These are phyloP conservation scores for Globisporangium takayamanum DNA, from an alignment of 352 stramenopile genomes.

Conservation along the genomic window DNA sequence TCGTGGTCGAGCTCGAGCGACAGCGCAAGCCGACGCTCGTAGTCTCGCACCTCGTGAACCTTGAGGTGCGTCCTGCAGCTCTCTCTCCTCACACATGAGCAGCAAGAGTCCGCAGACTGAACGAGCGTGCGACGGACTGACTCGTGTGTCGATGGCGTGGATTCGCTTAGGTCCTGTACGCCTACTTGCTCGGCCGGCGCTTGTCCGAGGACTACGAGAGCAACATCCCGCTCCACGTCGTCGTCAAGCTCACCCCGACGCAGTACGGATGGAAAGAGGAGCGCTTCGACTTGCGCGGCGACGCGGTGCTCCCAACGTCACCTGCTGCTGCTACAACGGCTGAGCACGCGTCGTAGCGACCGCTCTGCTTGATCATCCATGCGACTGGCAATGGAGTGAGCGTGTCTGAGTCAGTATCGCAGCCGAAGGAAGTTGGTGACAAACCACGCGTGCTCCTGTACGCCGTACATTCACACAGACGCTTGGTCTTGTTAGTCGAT, in stretches of 20 bases:
- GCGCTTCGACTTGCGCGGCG: slow-evolving; percentile 28
- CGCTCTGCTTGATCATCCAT: background rate
- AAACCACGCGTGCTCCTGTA: slow-evolving; percentile 51
- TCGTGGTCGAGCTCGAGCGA: slow-evolving; percentile 38
- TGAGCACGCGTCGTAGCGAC: background rate
- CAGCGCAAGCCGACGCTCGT: slow-evolving; percentile 36
- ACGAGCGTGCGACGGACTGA: background rate
- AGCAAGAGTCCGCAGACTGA: background rate
- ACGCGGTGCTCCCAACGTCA: background rate
- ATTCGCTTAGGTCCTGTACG: slow-evolving; percentile 24
- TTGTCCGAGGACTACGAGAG: slow-evolving; percentile 26
- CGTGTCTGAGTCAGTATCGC: slow-evolving; percentile 18
- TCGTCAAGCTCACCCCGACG: slow-evolving; percentile 40
- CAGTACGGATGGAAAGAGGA: slow-evolving; percentile 46
- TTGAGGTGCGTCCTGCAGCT: slow-evolving; percentile 21
- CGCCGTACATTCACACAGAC: background rate
- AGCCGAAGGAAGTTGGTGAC: slow-evolving; percentile 58
- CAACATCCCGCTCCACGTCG: slow-evolving; percentile 33
- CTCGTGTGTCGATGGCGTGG: background rate
- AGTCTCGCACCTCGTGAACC: slow-evolving; percentile 34
- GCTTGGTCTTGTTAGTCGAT: background rate
- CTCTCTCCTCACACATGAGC: background rate
- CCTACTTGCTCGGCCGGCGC: slow-evolving; percentile 28
- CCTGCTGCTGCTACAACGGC: background rate
- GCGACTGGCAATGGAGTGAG: background rate